A percentile compares a stretch with the other conserved stretches of the same genome.
Conservation (phyloP, 2,329 filamentous ascomycete species). For the Venturia carpophila region DNA sequence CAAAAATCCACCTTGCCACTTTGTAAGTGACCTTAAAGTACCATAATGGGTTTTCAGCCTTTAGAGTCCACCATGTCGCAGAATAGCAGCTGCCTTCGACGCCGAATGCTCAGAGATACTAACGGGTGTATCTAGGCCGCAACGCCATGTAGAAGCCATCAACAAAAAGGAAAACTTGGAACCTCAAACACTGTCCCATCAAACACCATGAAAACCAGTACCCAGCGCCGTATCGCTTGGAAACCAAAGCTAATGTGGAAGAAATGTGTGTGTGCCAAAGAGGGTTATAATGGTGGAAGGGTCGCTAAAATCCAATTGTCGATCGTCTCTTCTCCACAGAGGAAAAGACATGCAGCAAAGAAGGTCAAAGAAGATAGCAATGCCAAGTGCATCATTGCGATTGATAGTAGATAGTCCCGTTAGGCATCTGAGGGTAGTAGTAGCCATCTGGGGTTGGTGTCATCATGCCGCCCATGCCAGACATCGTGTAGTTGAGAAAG, state of each 20-base stretch:
- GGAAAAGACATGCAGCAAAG: constrained; percentile 9
- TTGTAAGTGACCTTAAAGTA: not conserved
- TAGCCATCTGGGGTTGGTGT: constrained; percentile 49
- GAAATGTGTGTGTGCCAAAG: constrained; percentile 3
- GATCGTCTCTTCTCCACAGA: not conserved
- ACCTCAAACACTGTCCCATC: not conserved
- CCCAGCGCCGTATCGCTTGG: not conserved
- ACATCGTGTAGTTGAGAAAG: constrained; percentile 43
- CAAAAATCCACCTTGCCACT: not conserved
- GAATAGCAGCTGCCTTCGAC: not conserved
- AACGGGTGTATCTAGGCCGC: constrained; percentile 3
- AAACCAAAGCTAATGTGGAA: not conserved
- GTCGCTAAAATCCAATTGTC: constrained; percentile 8
- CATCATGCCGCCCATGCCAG: constrained; percentile 73
- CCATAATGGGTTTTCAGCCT: not conserved
- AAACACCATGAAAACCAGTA: not conserved
- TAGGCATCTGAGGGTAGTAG: constrained; percentile 48
- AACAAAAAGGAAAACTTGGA: not conserved
- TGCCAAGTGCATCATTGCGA: constrained; percentile 25
- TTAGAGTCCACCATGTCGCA: not conserved
- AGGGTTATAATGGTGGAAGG: not conserved
- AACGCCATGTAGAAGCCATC: constrained; percentile 1
- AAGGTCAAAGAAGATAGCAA: not conserved
- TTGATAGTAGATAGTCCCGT: constrained; percentile 52
- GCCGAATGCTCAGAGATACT: constrained; percentile 6